Percentiles rank a stretch among this genome's conserved stretches.
Conservation (phyloP, 1,284 basidiomycete genomes). For the Sporisorium scitamineum region DNA sequence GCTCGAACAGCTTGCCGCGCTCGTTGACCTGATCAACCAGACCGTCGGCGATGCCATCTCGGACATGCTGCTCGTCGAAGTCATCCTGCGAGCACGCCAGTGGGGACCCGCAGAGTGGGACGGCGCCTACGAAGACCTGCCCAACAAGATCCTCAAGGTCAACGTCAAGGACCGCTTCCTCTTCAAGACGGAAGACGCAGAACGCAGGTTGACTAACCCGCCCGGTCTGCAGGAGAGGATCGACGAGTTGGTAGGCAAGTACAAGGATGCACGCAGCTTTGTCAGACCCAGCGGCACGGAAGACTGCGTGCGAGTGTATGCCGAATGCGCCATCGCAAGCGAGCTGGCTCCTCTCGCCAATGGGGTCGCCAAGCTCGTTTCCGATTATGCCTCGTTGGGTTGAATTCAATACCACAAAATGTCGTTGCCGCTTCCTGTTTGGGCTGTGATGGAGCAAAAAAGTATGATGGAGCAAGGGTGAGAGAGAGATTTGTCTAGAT, state of each 20-base stretch:
- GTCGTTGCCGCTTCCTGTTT: neutral
- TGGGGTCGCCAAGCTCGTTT: constrained; percentile 59
- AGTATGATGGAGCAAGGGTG: too few species aligned
- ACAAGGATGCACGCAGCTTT: constrained; percentile 88
- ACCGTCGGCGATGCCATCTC: constrained; percentile 97
- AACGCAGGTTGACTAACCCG: constrained; percentile 85
- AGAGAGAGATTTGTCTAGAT: too few species aligned
- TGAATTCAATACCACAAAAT: neutral
- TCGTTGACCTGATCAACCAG: constrained; percentile 93
- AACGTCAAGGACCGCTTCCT: constrained; percentile 83
- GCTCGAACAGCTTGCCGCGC: constrained; percentile 69
- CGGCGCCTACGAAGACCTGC: constrained; percentile 89
- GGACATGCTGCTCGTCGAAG: constrained; percentile 95
- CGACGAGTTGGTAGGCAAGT: constrained; percentile 83
- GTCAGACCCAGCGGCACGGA: constrained; percentile 98
- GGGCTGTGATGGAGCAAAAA: too few species aligned
- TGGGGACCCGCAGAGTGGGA: constrained; percentile 83
- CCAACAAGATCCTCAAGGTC: constrained; percentile 96
- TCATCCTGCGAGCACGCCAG: constrained; percentile 80
- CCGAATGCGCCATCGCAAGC: constrained; percentile 82
- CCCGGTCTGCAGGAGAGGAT: constrained; percentile 85
- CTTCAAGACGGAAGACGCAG: constrained; percentile 94
- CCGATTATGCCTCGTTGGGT: constrained; percentile 34
- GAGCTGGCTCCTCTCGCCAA: constrained; percentile 76
- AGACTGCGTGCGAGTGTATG: constrained; percentile 97